Base-by-base conservation (phyloP, 768 basidiomycete genomes). In the Daedalea quercina region DNA sequence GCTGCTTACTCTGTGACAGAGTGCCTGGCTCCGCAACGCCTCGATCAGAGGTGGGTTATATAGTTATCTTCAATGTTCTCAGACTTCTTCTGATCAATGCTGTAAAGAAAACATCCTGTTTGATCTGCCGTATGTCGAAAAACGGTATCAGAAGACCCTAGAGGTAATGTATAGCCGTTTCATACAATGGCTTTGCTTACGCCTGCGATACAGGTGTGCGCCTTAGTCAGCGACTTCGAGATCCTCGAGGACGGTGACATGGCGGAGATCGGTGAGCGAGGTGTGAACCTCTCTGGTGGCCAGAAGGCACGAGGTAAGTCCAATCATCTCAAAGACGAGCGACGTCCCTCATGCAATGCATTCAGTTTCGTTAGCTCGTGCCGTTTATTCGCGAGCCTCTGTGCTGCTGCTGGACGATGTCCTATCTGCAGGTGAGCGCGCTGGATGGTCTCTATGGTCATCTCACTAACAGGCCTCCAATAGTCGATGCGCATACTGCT, bases 191-290 rank as follows among this genome's bases (percentile, higher is more conserved):
- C 15, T 4, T 31, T 31, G 20, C 33, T n/a, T n/a, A n/a, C 2
- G 6, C n/a, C 22, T 9, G 19, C 1, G 17, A 44, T 6, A 20
- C 49, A 61, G 59, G 65, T 58, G 42, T 82, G 81, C 54, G 88
- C 90, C 1, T 73, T 94, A 20, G 70, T 84, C 20, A 79, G 74
- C 51, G 90, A 94, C 62, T 73, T 94, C 31, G 79, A 82, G 47
- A 90, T 93, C 51, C 72, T 94, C 15, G 91, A 93, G 63, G 90
- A 93, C 60, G 89, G 90, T 1, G 90, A 93, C 58, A 84, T 88
- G 58, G 82, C 89, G 0, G 90, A 93, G 67, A 91, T 92, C 51
- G 90, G 90, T 19, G 90, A 92, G 71, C 83, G 87, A 28, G 90
- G 90, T 23, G 89, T 89, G 15, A 78, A 77, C 57, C 63, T 80